A percentile compares a stretch with the other conserved stretches of the same genome.
Evolutionary conservation across 2,329 filamentous ascomycete genomes (phyloP).

Genomic region (Sporothrix protearum): DNA sequence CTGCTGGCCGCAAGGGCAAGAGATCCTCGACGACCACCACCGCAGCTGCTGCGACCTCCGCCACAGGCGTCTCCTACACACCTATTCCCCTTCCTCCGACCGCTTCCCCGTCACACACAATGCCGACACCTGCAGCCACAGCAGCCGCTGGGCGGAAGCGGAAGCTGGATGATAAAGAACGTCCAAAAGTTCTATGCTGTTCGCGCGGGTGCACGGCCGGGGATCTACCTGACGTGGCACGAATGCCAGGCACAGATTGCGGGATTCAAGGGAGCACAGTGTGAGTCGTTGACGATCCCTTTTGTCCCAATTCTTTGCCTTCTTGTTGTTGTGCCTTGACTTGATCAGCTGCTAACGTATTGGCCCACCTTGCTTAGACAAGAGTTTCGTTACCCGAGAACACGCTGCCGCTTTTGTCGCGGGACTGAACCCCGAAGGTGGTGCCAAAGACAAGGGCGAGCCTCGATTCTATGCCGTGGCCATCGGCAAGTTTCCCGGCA

Average conservation of each 20-base stretch:
- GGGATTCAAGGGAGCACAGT: constrained; percentile 61
- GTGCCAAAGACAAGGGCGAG: constrained; percentile 41
- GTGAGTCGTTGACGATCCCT: constrained; percentile 47
- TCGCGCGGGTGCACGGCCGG: constrained; percentile 52
- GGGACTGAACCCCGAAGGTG: constrained; percentile 50
- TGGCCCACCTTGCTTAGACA: constrained; percentile 52
- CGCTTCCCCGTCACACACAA: neutral
- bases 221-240: constrained; percentile 60
- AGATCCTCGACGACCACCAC: neutral
- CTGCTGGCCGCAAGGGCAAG: constrained; percentile 16
- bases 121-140: constrained; percentile 12
- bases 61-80: neutral
- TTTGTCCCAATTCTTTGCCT: constrained; percentile 3
- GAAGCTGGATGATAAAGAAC: constrained; percentile 43
- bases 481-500: constrained; percentile 54
- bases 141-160: constrained; percentile 42
- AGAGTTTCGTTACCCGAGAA: constrained; percentile 68
- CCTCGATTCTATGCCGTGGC: constrained; percentile 59
- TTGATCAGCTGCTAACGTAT: constrained; percentile 12
- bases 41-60: neutral
- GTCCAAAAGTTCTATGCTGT: constrained; percentile 62
- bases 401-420: constrained; percentile 78
- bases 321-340: too few relatives aligned
- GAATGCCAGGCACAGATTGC: constrained; percentile 59
- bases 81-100: neutral